phyloP scores from a whole-genome alignment of 164 flowering plant genomes.

The Dillenia turbinata region DNA sequence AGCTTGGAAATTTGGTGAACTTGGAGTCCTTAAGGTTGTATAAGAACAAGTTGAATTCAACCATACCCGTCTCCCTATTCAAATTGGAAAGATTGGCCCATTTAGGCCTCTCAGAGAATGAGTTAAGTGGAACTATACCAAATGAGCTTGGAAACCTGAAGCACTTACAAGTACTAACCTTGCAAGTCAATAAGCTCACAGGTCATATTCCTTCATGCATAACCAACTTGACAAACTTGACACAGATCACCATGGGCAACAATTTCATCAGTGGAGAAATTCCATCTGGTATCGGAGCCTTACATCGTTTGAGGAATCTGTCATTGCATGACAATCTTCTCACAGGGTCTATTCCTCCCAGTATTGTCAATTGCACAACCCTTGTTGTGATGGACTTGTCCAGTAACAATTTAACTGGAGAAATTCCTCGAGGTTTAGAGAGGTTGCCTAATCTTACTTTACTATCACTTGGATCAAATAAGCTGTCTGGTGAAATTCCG shows the following conservation, averaged over 20 bases:
- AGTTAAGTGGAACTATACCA: conserved; percentile 48
- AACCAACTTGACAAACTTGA: conserved; percentile 44
- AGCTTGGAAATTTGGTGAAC: conserved; percentile 41
- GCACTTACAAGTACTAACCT: conserved; percentile 39
- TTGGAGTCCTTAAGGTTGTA: conserved; percentile 35
- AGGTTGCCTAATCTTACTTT: conserved; percentile 42
- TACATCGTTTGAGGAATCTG: conserved; percentile 43
- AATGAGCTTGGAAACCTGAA: conserved; percentile 43
- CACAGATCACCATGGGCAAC: conserved; percentile 34
- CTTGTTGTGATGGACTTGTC: conserved; percentile 28
- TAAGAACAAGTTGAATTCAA: conserved; percentile 40
- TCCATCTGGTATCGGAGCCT: conserved; percentile 48
- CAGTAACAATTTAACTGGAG: conserved; percentile 46
- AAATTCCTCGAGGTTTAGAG: conserved; percentile 56
- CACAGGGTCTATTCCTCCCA: conserved; percentile 60
- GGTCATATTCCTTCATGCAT: conserved; percentile 55
- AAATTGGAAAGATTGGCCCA: conserved; percentile 31
- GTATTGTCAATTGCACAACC: conserved; percentile 56
- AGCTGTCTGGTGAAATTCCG: conserved; percentile 56
- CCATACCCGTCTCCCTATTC: conserved; percentile 50
- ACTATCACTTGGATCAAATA: conserved; percentile 38
- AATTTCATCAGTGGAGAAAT: conserved; percentile 52
- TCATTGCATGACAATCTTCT: conserved; percentile 34
- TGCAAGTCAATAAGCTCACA: conserved; percentile 49
- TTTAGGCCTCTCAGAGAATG: conserved; percentile 53